A percentile compares a stretch with the other conserved stretches of the same genome.
Conservation (phyloP, 129 eudicot species). For the Helichrysum umbraculigerum region DNA sequence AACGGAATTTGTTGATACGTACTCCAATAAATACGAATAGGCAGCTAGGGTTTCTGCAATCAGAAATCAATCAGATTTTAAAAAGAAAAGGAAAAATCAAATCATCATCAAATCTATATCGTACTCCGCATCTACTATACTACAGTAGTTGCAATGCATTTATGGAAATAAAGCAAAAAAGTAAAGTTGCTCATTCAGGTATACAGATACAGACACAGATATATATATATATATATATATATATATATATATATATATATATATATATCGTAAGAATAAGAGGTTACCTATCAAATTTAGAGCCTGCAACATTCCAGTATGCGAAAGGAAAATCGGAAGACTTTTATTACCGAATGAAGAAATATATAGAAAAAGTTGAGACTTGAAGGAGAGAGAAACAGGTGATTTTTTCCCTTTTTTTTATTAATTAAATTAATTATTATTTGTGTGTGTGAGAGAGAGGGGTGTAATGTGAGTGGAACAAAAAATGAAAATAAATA, state of each 20-base stretch:
- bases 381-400: not conserved
- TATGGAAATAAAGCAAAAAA: slow-evolving; percentile 21
- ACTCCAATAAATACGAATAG: slow-evolving; percentile 2
- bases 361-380: slow-evolving; percentile 17
- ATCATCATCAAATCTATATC: slow-evolving; percentile 22
- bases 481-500: no score
- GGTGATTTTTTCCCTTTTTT: not conserved
- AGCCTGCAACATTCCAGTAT: slow-evolving; percentile 28
- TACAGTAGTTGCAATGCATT: not conserved
- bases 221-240: not conserved
- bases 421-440: slow-evolving; percentile 1
- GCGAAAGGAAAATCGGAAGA: slow-evolving; percentile 16
- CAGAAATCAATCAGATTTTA: slow-evolving; percentile 22
- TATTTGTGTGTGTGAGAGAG: slow-evolving; percentile 5
- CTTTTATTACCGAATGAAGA: slow-evolving; percentile 19
- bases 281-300: slow-evolving; percentile 23
- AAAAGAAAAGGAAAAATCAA: not conserved
- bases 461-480: no score
- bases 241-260: no score
- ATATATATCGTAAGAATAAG: not conserved
- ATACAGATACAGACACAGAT: no score
- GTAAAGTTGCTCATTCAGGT: slow-evolving; percentile 20
- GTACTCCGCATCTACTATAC: slow-evolving; percentile 24
- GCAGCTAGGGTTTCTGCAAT: slow-evolving; percentile 25
- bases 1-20: slow-evolving; percentile 6